Evolutionary conservation across 805 yeast genomes (phyloP), one percentile per base, ranked within the genome.

Genomic region (Zygoascus ofunaensis): DNA sequence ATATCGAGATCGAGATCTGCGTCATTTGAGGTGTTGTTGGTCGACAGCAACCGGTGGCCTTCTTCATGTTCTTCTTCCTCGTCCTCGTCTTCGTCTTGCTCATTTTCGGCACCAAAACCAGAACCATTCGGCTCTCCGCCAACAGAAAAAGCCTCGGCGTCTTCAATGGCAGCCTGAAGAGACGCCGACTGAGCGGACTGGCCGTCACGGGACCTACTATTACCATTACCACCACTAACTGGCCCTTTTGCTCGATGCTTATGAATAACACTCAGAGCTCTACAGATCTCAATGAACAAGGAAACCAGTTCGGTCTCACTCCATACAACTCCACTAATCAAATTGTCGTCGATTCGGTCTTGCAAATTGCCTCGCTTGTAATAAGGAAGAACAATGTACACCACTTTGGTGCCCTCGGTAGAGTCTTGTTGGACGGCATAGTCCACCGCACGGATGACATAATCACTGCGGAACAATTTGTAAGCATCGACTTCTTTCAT

Each of bases 191-290:
- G 50, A 14, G 38, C 30, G 18, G 32, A 41, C 5, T 14, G 42
- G 3, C 21, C 43, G 12, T 33, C 43, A 14, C 34, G 41, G n/a
- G 43, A 35, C 15, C n/a, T 14, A 19, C 39, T 24, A 10, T 21
- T 7, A 37, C 4, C 15, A 17, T 37, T 8, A 26, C 30, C 12
- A 12, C 30, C 12, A 26, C 7, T 12, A 12, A 7, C 22, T 34
- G 22, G 41, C 3, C 36, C 35, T n/a, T 19, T 37, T 18, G 38
- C 47, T n/a, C 43, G 42, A 32, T 51, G 58, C 39, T 76, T 69
- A 60, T 89, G 97, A 80, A 89, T 76, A 14, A 76, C 77, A 49
- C 77, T 76, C 19, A 90, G 60, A 1, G 94, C 96, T 40, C 83
- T 66, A 51, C 87, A 78, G 1, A 85, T 68, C 1, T 89, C 94